Evolutionary conservation across 108 stramenopile species (phyloP), one percentile per base, ranked within the genome.

Genomic region (Fragilaria radians): DNA sequence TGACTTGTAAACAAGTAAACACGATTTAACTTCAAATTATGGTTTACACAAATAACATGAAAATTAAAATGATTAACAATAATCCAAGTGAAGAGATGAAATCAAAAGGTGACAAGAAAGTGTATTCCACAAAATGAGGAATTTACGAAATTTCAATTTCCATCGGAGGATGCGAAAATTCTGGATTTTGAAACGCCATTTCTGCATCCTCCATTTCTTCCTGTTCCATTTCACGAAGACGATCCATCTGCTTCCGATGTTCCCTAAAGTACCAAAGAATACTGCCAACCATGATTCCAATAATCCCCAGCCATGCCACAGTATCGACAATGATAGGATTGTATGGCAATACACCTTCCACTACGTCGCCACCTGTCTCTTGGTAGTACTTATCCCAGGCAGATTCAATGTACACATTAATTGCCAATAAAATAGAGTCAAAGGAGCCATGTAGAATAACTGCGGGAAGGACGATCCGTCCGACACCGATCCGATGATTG

Each of bases 371-470:
- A 30, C 59, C 77, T 54, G 86, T 76, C 28, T 73, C 79, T 52
- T 71, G 56, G 50, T 78, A 69, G 52, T 79, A 82, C 0, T 63
- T 48, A 51, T 81, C 83, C 79, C 79, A 86, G 19, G 73, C 65
- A 29, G 62, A 55, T 57, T 92, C 91, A 18, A 88, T 76, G 71
- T 76, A 92, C 18, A 86, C 62, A 57, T 86, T 87, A 57, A 92
- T 76, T 31, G 57, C 66, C 77, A 92, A 70, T 17, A 92, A 64
- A 36, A 87, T 67, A 14, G 91, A 85, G 67, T 92, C 91, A 61
- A 92, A 92, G 0, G 82, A 80, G 21, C 91, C 91, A 68, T 92
- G 91, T 68, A 89, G 62, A 17, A 92, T 32, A 5, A 92, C 70
- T 25, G 91, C 85, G 23, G 91, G 91, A 27, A 85, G 59, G 34